These are phyloP conservation scores for Trichoderma reesei DNA, from an alignment of 495 filamentous ascomycete genomes.

Conservation along the genomic window DNA sequence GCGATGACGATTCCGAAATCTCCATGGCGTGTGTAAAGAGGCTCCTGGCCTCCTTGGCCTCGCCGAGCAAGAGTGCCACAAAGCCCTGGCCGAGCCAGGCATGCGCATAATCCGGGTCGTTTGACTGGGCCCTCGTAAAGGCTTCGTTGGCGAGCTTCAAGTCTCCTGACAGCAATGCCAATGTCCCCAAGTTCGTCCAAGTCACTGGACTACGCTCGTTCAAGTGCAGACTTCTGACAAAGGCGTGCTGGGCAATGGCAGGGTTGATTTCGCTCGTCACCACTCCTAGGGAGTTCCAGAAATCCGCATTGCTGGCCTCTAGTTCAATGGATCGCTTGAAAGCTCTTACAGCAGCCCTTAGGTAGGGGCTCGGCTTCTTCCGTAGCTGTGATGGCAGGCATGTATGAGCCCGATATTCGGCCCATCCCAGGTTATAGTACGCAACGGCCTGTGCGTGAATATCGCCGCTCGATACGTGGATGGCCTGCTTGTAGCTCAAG, in stretches of 20 bases:
- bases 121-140: slow-evolving; percentile 84
- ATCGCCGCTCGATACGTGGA: slow-evolving; percentile 63
- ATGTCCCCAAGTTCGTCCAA: slow-evolving; percentile 84
- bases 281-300: slow-evolving; percentile 94
- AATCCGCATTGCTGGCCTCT: slow-evolving; percentile 90
- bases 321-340: slow-evolving; percentile 97
- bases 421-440: slow-evolving; percentile 94
- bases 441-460: slow-evolving; percentile 87
- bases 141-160: slow-evolving; percentile 73
- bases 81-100: slow-evolving; percentile 94
- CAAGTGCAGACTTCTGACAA: slow-evolving; percentile 86
- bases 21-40: slow-evolving; percentile 96
- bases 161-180: slow-evolving; percentile 80
- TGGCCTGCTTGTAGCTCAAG: slow-evolving; percentile 76
- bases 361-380: slow-evolving; percentile 48
- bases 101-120: slow-evolving; percentile 82
- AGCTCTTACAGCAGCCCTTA: slow-evolving; percentile 76
- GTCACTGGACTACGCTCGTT: slow-evolving; percentile 73
- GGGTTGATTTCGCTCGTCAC: slow-evolving; percentile 77
- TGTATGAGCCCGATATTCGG: slow-evolving; percentile 71
- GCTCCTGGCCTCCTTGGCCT: slow-evolving; percentile 61
- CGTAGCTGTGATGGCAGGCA: slow-evolving; percentile 41
- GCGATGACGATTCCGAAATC: slow-evolving; percentile 66
- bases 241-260: slow-evolving; percentile 83
- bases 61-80: slow-evolving; percentile 64